Percentiles rank a stretch among this genome's conserved stretches.
Conservation (phyloP, 148 eudicot genomes). For the Pharnaceum exiguum region DNA sequence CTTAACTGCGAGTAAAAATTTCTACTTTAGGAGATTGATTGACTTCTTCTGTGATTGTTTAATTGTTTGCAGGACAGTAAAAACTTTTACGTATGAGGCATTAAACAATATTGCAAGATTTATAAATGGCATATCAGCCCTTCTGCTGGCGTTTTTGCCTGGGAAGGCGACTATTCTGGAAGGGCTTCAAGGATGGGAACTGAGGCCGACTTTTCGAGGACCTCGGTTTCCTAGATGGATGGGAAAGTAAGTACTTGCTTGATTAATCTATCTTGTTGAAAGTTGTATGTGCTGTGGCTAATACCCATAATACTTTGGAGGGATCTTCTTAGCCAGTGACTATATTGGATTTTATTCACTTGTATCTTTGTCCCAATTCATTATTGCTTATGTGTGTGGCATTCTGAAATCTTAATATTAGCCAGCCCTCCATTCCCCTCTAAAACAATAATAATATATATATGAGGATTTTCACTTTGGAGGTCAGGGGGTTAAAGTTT, state of each 20-base stretch:
- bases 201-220: slow-evolving; percentile 89
- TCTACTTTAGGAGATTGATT: not conserved
- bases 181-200: slow-evolving; percentile 98
- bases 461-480: no score
- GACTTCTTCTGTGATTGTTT: not conserved
- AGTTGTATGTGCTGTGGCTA: not conserved
- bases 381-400: no score
- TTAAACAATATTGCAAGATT: slow-evolving; percentile 72
- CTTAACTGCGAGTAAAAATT: not conserved
- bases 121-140: slow-evolving; percentile 87
- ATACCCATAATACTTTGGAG: not conserved
- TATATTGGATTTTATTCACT: no score
- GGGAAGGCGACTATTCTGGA: slow-evolving; percentile 88
- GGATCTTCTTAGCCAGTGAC: no score
- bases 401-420: no score
- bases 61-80: slow-evolving; percentile 72
- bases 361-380: no score
- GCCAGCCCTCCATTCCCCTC: no score
- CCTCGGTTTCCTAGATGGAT: slow-evolving; percentile 97
- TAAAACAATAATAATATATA: no score
- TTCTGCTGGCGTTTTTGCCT: slow-evolving; percentile 78
- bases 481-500: no score
- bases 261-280: not conserved
- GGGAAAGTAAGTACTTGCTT: slow-evolving; percentile 69
- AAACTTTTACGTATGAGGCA: slow-evolving; percentile 83